Conservation (phyloP, 768 basidiomycete species). For the Paxillus ammoniavirescens region DNA sequence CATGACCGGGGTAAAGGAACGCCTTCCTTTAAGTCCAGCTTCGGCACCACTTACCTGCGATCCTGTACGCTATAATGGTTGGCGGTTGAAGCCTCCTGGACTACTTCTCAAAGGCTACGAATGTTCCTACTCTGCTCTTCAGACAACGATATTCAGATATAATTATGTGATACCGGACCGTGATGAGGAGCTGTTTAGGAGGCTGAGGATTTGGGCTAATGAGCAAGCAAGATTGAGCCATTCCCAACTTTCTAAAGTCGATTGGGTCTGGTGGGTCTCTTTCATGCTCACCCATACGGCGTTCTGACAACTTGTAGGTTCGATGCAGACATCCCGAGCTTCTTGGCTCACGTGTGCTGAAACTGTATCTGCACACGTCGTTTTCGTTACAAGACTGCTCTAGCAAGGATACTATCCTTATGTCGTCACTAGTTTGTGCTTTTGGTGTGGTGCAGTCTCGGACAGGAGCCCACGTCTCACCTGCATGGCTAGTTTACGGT, state of each 20-base stretch:
- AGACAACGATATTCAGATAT: constrained; percentile 25
- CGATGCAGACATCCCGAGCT: constrained; percentile 16
- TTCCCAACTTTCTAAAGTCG: background rate
- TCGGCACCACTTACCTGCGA: constrained; percentile 15
- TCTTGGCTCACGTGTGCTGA: background rate
- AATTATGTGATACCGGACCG: constrained; percentile 17
- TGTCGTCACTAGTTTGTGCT: too few relatives aligned
- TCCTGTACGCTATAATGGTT: constrained; percentile 19
- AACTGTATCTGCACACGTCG: background rate
- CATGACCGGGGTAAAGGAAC: constrained; percentile 10
- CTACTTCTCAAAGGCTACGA: background rate
- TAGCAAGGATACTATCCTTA: too few relatives aligned
- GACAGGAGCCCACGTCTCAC: too few relatives aligned
- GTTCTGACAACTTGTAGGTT: constrained; percentile 10
- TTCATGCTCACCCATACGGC: background rate
- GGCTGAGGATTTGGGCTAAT: constrained; percentile 6
- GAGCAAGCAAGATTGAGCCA: constrained; percentile 7
- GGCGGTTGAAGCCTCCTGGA: background rate
- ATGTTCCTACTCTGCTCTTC: constrained; percentile 1
- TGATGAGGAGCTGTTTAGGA: background rate
- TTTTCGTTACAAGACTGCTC: background rate
- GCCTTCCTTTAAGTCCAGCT: constrained; percentile 6
- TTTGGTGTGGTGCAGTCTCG: too few relatives aligned
- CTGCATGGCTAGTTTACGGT: too few relatives aligned
- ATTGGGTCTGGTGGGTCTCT: constrained; percentile 23